Evolutionary conservation across 306 rosid species (phyloP), one percentile per base, ranked within the genome.

Genomic region (Lupinus albus): DNA sequence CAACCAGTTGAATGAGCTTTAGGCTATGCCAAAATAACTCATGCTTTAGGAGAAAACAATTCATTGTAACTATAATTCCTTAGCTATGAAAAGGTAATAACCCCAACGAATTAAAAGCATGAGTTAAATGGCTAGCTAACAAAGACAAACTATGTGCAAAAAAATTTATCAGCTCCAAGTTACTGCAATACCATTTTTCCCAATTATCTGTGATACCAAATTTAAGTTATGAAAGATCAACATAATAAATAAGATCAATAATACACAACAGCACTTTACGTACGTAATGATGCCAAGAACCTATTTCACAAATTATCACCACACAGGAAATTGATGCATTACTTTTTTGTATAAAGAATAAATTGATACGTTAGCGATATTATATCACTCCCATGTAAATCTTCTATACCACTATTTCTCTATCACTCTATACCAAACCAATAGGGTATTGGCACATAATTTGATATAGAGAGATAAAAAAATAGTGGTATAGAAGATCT

Each of bases 1-100:
- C 61, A 71, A 54, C 32, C 44, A 60, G 56, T 35, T 45, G 78
- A 18, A 50, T 16, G 53, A 71, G 61, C 38, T 65, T 17, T n/a
- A 54, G 56, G 60, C 47, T 13, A 41, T 3, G 11, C 35, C 54
- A 35, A 35, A 25, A 35, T 16, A 21, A 60, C 58, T 51, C 47
- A 5, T 51, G 42, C 30, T 50, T 63, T 45, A 64, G 60, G 56
- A 58, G 55, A 57, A 68, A 39, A 51, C 16, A 62, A 18, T 77
- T 50, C 48, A 65, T 18, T 42, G 3, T 51, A 33, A 50, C 59
- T 64, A 55, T 49, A 15, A 59, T 52, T 25, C 28, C 67, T 41
- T 25, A 54, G 33, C 33, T 4, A 41, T 5, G 2, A 54, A 18
- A 64, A 14, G 20, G 52, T 58, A 15, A 70, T 32, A 18, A 9